Conservation (phyloP, 768 basidiomycete species). For the Kwoniella europaea region DNA sequence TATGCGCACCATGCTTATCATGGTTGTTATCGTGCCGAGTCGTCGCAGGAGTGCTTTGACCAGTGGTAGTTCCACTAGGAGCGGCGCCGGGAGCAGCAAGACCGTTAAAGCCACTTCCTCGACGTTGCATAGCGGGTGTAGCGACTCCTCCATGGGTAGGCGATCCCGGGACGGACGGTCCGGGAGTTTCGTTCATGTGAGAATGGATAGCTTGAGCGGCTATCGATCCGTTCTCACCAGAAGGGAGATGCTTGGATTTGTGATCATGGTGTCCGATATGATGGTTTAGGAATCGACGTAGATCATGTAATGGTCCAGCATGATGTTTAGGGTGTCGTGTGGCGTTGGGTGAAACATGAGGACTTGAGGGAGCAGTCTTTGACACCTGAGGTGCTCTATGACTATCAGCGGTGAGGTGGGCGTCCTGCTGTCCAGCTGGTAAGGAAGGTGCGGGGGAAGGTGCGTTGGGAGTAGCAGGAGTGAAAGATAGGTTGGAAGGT, state of each 20-base stretch:
- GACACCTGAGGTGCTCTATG: conserved; percentile 16
- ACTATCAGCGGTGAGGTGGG: conserved; percentile 16
- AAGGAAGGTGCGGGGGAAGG: conserved; percentile 27
- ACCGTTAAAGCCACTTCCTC: conserved; percentile 51
- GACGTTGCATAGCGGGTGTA: conserved; percentile 50
- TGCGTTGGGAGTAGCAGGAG: conserved; percentile 44
- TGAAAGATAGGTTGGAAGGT: conserved; percentile 52
- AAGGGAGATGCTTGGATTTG: conserved; percentile 33
- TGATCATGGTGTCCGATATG: conserved; percentile 72
- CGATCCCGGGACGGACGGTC: conserved; percentile 32
- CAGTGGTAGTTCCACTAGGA: conserved; percentile 18
- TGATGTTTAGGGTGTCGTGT: conserved; percentile 60
- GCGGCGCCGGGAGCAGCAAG: conserved; percentile 28
- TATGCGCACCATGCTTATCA: conserved; percentile 48
- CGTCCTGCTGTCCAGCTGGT: conserved; percentile 12
- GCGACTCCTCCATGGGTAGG: conserved; percentile 33
- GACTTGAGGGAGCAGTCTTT: conserved; percentile 52
- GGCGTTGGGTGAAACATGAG: conserved; percentile 52
- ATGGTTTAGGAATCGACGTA: conserved; percentile 92
- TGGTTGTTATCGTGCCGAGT: conserved; percentile 23
- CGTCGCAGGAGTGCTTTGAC: conserved; percentile 25
- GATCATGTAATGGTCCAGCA: conserved; percentile 81
- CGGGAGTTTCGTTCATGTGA: conserved; percentile 40
- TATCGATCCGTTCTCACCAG: conserved; percentile 25
- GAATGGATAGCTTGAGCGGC: conserved; percentile 38